These are phyloP conservation scores for Parietaria judaica DNA, from an alignment of 306 rosid genomes.

Conservation along the genomic window DNA sequence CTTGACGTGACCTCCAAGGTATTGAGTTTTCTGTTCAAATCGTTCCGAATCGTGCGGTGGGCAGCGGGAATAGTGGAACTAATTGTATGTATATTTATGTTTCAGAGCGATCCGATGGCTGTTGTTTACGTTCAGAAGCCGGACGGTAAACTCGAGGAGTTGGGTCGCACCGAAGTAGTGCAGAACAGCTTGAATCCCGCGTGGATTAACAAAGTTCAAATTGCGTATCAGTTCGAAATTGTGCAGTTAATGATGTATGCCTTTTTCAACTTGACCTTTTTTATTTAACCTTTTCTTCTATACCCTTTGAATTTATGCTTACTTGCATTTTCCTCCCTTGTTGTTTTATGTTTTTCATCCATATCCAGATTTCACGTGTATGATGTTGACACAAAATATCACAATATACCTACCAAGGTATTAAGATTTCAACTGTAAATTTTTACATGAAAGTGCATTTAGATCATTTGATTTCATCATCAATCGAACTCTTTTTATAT, in stretches of 20 bases:
- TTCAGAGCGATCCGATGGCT: slow-evolving; percentile 84
- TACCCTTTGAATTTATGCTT: neutral
- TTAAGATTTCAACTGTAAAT: slow-evolving; percentile 10
- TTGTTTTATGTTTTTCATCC: slow-evolving; percentile 5
- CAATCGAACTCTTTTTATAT: no score
- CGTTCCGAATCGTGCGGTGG: neutral
- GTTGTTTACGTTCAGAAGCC: slow-evolving; percentile 40
- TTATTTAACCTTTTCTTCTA: neutral
- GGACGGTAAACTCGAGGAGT: slow-evolving; percentile 55
- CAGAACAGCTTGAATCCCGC: slow-evolving; percentile 55
- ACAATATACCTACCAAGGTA: slow-evolving; percentile 59
- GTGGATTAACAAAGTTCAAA: slow-evolving; percentile 62
- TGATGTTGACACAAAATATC: slow-evolving; percentile 67
- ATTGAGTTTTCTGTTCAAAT: neutral
- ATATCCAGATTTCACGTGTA: slow-evolving; percentile 56
- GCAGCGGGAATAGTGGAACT: neutral
- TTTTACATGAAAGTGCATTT: neutral
- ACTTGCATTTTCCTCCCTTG: neutral
- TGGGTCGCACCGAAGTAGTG: slow-evolving; percentile 83
- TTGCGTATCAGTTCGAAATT: slow-evolving; percentile 71
- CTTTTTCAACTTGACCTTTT: neutral
- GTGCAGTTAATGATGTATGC: slow-evolving; percentile 72
- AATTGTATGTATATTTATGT: neutral
- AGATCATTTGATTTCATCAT: no score
- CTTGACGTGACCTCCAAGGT: slow-evolving; percentile 42